phyloP scores from a whole-genome alignment of 306 rosid species.

The Begonia fuchsioides region DNA sequence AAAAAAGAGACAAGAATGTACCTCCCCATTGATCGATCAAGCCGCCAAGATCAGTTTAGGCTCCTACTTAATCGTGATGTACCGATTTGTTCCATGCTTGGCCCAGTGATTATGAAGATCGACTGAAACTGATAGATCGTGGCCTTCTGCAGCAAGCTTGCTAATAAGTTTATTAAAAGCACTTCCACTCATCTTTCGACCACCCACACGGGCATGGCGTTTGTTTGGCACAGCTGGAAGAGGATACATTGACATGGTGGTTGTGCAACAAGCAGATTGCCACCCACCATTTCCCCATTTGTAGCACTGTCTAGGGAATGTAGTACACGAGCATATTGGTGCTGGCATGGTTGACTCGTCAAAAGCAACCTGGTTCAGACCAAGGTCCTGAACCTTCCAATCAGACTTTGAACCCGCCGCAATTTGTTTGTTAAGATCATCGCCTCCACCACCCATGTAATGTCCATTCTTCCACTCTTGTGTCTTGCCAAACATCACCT shows the following conservation, averaged over 20 bases:
- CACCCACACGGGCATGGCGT: slow-evolving; percentile 86
- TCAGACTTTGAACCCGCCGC: slow-evolving; percentile 46
- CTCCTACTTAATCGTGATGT: slow-evolving; percentile 84
- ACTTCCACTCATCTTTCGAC: slow-evolving; percentile 96
- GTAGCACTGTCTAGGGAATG: slow-evolving; percentile 76
- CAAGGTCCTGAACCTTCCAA: slow-evolving; percentile 94
- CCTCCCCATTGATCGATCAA: too few species aligned
- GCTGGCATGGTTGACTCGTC: slow-evolving; percentile 97
- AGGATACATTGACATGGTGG: slow-evolving; percentile 79
- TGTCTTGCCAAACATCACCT: slow-evolving; percentile 50
- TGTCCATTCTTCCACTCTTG: slow-evolving; percentile 70
- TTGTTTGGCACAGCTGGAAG: slow-evolving; percentile 90
- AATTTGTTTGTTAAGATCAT: slow-evolving; percentile 56
- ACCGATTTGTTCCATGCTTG: slow-evolving; percentile 93
- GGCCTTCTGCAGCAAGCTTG: slow-evolving; percentile 86
- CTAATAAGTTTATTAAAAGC: slow-evolving; percentile 88
- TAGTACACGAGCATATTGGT: slow-evolving; percentile 86
- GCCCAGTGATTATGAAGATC: slow-evolving; percentile 98
- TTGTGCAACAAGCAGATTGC: slow-evolving; percentile 97
- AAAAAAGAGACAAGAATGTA: too few species aligned
- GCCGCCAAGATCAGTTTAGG: too few species aligned
- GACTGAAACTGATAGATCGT: slow-evolving; percentile 77
- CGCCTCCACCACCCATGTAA: slow-evolving; percentile 49
- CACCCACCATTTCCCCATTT: slow-evolving; percentile 99
- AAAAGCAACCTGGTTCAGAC: slow-evolving; percentile 73